Evolutionary conservation across 352 stramenopile species (phyloP).

Genomic region (Phytophthora colocasiae): DNA sequence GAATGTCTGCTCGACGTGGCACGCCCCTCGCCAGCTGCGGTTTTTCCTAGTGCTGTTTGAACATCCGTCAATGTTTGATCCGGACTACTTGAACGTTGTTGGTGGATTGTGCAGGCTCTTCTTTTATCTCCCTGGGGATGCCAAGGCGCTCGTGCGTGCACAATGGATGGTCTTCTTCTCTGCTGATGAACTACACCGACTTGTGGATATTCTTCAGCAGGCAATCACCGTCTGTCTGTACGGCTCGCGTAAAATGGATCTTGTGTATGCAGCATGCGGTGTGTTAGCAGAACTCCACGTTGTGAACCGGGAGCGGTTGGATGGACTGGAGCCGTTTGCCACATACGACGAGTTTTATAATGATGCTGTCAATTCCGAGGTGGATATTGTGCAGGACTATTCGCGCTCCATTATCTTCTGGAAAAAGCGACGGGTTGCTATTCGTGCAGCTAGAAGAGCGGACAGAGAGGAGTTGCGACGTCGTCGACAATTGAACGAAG

Average conservation of each 20-base stretch:
- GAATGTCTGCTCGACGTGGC: constrained; percentile 81
- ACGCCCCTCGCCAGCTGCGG: constrained; percentile 44
- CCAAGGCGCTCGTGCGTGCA: constrained; percentile 61
- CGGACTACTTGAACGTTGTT: constrained; percentile 75
- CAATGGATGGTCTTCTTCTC: constrained; percentile 66
- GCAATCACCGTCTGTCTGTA: constrained; percentile 81
- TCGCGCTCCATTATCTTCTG: constrained; percentile 73
- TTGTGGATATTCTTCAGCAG: constrained; percentile 80
- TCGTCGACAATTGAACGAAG: constrained; percentile 23
- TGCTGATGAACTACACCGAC: constrained; percentile 65
- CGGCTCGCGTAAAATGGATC: constrained; percentile 73
- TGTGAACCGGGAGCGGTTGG: constrained; percentile 55
- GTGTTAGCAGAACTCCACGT: constrained; percentile 72
- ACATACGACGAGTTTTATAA: constrained; percentile 85
- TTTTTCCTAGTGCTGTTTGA: constrained; percentile 84
- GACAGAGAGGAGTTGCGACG: constrained; percentile 28
- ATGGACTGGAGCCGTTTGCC: constrained; percentile 49
- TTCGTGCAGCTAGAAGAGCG: constrained; percentile 18
- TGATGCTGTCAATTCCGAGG: constrained; percentile 81
- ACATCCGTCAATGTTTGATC: constrained; percentile 78
- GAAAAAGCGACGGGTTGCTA: constrained; percentile 58
- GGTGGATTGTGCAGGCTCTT: constrained; percentile 77
- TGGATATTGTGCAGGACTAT: constrained; percentile 86
- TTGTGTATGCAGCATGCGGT: constrained; percentile 75
- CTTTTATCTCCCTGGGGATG: constrained; percentile 54